These are phyloP conservation scores for Xanthoconium purpureum DNA, from an alignment of 768 basidiomycete species.

Conservation along the genomic window DNA sequence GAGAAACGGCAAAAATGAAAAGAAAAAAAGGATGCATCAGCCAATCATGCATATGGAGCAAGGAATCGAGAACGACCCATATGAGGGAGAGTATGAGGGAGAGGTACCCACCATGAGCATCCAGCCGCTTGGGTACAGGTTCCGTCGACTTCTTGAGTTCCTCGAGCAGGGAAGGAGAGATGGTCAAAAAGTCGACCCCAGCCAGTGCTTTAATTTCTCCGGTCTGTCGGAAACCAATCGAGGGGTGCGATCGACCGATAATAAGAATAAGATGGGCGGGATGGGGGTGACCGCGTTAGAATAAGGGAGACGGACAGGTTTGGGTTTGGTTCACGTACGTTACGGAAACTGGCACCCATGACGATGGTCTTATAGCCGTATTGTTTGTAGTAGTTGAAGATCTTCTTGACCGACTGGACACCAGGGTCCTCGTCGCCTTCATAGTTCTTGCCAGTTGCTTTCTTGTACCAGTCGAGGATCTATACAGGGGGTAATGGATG, in stretches of 20 bases:
- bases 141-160: slow-evolving; percentile 83
- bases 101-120: slow-evolving; percentile 52
- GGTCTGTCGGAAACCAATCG: slow-evolving; percentile 40
- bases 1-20: background rate
- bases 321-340: slow-evolving; percentile 50
- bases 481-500: slow-evolving; percentile 29
- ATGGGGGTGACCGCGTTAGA: slow-evolving; percentile 1
- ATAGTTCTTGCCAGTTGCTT: slow-evolving; percentile 80
- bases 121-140: slow-evolving; percentile 82
- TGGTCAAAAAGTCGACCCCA: slow-evolving; percentile 97
- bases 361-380: slow-evolving; percentile 98
- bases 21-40: slow-evolving; percentile 9
- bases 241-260: slow-evolving; percentile 4
- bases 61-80: background rate
- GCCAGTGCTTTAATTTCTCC: slow-evolving; percentile 95
- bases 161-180: slow-evolving; percentile 85
- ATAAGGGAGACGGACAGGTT: background rate
- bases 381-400: slow-evolving; percentile 99
- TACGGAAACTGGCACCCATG: slow-evolving; percentile 99
- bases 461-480: slow-evolving; percentile 99
- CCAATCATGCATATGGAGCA: background rate
- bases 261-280: background rate
- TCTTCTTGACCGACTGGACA: slow-evolving; percentile 91
- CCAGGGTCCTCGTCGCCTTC: slow-evolving; percentile 92
- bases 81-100: background rate